Evolutionary conservation across 441 rosid genomes (phyloP), one percentile per base, ranked within the genome.

Genomic region (Eruca vesicaria): DNA sequence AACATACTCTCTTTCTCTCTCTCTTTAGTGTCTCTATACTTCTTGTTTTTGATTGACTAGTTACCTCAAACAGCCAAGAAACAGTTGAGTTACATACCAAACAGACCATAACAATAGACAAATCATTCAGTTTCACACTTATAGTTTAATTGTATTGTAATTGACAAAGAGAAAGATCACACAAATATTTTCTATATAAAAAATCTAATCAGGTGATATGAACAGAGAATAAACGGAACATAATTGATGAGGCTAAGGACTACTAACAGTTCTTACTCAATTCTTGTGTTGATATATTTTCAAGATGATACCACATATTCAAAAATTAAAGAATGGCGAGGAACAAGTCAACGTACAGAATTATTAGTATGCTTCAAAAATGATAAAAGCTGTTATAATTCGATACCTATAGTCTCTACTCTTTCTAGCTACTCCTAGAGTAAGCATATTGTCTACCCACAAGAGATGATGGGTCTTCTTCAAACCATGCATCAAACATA

Each of bases 251-350:
- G 50, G 48, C 26, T 52, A 31, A 38, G 53, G 79, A 75, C 79
- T 75, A 75, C 74, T 69, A 62, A 14, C 64, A 52, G 38, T 43
- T 68, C 72, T 73, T 66, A 74, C 66, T 74, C 72, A 66, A 66
- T 59, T 65, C 78, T 68, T 60, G 56, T 16, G 78, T 60, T 75
- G 78, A 68, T 75, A 52, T 62, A 29, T 38, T 8, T 5, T 20
- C 18, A 41, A 52, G 69, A 75, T 75, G 58, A 21, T 68, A 60
- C 62, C 73, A 67, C 59, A 68, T 45, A 50, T 28, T 12, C 71
- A 36, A 55, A 57, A 57, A 73, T 53, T 66, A 66, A 74, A 45
- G 66, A 66, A 74, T 18, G 26, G 36, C 31, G 66, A 20, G 59
- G 68, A 60, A 67, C 23, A 59, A 60, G 73, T 75, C 78, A 75